Conservation (phyloP, 2,329 filamentous ascomycete genomes). For the Exophiala spinifera region DNA sequence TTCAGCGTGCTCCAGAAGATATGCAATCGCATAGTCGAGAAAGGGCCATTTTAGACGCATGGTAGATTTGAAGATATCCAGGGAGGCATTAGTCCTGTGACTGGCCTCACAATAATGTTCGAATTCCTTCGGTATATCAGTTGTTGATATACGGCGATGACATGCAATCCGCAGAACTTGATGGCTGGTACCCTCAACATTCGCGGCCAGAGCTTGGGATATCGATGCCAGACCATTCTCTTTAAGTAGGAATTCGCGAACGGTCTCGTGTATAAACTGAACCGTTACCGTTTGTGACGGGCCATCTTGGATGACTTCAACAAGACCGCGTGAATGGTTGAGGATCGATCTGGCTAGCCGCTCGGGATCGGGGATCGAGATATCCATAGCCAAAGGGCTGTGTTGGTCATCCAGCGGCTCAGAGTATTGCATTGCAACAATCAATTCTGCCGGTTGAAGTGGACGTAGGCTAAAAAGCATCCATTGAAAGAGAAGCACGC, state of each 20-base stretch:
- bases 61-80: conserved; percentile 29
- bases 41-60: no score
- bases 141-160: no score
- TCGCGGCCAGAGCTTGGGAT: conserved; percentile 33
- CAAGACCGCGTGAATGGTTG: conserved; percentile 50
- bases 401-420: no score
- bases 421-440: conserved; percentile 38
- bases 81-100: conserved; percentile 30
- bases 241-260: conserved; percentile 42
- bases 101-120: background rate
- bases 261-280: conserved; percentile 46
- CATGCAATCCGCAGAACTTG: conserved; percentile 27
- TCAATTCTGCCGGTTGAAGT: conserved; percentile 40
- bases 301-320: conserved; percentile 23
- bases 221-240: conserved; percentile 35
- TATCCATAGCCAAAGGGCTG: background rate
- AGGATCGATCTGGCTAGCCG: conserved; percentile 35
- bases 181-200: conserved; percentile 39
- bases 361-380: conserved; percentile 26
- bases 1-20: no score
- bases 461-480: conserved; percentile 32
- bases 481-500: conserved; percentile 36
- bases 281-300: conserved; percentile 31
- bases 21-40: no score
- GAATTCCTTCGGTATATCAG: conserved; percentile 44